Conservation (phyloP, 2,329 filamentous ascomycete genomes). For the Penicillium aurantiogriseum region DNA sequence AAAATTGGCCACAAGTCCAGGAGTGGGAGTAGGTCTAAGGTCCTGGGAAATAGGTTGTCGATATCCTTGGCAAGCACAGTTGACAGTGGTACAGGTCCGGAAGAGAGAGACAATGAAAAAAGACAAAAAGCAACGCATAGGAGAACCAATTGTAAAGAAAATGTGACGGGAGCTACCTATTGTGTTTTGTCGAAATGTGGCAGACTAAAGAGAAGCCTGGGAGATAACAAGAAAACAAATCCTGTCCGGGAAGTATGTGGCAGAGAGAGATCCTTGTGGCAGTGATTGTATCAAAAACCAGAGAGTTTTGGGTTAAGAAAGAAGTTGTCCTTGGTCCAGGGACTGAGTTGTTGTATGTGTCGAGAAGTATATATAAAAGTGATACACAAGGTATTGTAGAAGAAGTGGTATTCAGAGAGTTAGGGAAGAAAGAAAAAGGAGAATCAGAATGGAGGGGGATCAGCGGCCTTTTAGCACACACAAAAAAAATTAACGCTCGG, state of each 20-base stretch:
- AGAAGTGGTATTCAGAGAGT: slow-evolving; percentile 20
- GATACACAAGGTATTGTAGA: slow-evolving; percentile 2
- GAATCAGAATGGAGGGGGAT: slow-evolving; percentile 15
- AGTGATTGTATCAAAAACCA: slow-evolving; percentile 25
- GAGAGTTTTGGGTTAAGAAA: slow-evolving; percentile 13
- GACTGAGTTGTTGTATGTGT: slow-evolving; percentile 3
- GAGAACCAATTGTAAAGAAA: slow-evolving; percentile 29
- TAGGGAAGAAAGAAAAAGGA: slow-evolving; percentile 17
- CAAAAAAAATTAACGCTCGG: slow-evolving; percentile 15
- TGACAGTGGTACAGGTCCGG: slow-evolving; percentile 25
- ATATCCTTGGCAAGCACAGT: slow-evolving; percentile 11
- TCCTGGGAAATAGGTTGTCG: slow-evolving; percentile 16
- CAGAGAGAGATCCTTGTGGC: slow-evolving; percentile 31
- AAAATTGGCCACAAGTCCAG: slow-evolving; percentile 18
- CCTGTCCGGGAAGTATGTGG: slow-evolving; percentile 33
- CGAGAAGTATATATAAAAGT: not conserved
- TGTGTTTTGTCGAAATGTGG: slow-evolving; percentile 31
- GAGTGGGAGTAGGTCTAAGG: slow-evolving; percentile 16
- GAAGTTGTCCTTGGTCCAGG: slow-evolving; percentile 17
- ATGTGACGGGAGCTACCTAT: slow-evolving; percentile 45
- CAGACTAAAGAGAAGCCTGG: slow-evolving; percentile 27
- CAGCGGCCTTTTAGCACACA: slow-evolving; percentile 24
- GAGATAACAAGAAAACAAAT: slow-evolving; percentile 35
- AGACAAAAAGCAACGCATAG: slow-evolving; percentile 22
- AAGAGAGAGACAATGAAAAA: slow-evolving; percentile 9